Conservation (phyloP, 768 basidiomycete species). For the Hebeloma cylindrosporum region DNA sequence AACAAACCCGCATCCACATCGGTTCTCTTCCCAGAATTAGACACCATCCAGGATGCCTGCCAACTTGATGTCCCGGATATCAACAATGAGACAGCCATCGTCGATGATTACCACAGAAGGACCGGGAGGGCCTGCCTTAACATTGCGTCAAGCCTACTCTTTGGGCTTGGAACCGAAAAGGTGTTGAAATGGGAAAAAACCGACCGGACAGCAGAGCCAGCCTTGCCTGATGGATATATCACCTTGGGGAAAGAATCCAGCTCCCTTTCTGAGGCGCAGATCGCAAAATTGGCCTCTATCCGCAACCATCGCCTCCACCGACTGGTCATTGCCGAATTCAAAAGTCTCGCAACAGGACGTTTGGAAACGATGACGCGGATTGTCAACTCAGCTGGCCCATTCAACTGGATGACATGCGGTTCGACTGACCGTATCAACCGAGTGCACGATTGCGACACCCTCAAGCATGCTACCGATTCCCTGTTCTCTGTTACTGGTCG, state of each 20-base stretch:
- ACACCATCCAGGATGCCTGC: neutral
- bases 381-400: neutral
- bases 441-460: too few species aligned
- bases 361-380: neutral
- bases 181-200: too few species aligned
- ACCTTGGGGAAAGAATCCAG: neutral
- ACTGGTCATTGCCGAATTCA: slow-evolving; percentile 1
- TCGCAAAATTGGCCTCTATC: neutral
- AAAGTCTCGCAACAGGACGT: neutral
- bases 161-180: too few species aligned
- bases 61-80: too few species aligned
- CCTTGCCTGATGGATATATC: neutral
- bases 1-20: neutral
- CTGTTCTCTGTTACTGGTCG: too few species aligned
- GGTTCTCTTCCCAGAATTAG: neutral
- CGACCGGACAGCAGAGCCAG: too few species aligned
- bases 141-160: too few species aligned
- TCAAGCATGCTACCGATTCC: too few species aligned
- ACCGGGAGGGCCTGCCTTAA: too few species aligned
- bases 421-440: too few species aligned
- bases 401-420: neutral
- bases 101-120: too few species aligned
- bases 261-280: neutral
- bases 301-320: neutral
- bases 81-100: too few species aligned